These are phyloP conservation scores for Orbilia blumenaviensis DNA, from an alignment of 2,329 filamentous ascomycete genomes.

Conservation along the genomic window DNA sequence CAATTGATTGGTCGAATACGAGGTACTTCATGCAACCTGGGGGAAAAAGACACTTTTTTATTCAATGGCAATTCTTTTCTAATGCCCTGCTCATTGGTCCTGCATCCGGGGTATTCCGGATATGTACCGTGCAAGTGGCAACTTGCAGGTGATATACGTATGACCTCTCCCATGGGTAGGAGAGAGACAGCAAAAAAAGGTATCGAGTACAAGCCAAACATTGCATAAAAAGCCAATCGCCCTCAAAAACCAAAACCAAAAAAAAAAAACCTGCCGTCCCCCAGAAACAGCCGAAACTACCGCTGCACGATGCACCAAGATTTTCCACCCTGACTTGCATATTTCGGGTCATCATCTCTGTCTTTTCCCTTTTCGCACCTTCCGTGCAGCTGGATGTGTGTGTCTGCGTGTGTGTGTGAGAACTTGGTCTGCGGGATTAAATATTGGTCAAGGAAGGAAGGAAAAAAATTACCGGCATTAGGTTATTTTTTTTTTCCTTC, in stretches of 20 bases:
- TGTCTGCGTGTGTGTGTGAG: too few species aligned
- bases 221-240: background rate
- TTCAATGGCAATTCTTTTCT: background rate
- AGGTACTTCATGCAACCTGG: slow-evolving; percentile 11
- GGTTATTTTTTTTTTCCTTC: background rate
- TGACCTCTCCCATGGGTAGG: slow-evolving; percentile 23
- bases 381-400: too few species aligned
- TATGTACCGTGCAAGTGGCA: slow-evolving; percentile 30
- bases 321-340: background rate
- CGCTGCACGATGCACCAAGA: slow-evolving; percentile 17
- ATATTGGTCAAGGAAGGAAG: background rate
- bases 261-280: too few species aligned
- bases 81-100: background rate
- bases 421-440: slow-evolving; percentile 14
- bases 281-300: slow-evolving; percentile 18
- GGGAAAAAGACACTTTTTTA: background rate
- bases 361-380: slow-evolving; percentile 5
- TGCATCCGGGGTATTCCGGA: slow-evolving; percentile 47
- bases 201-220: slow-evolving; percentile 12
- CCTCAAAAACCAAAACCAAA: too few species aligned
- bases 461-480: slow-evolving; percentile 8
- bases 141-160: slow-evolving; percentile 43
- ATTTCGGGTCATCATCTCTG: background rate
- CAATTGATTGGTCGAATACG: slow-evolving; percentile 7
- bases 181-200: too few species aligned